These are phyloP conservation scores for Chaetomium sp. DNA, from an alignment of 2,329 filamentous ascomycete species.

Conservation along the genomic window DNA sequence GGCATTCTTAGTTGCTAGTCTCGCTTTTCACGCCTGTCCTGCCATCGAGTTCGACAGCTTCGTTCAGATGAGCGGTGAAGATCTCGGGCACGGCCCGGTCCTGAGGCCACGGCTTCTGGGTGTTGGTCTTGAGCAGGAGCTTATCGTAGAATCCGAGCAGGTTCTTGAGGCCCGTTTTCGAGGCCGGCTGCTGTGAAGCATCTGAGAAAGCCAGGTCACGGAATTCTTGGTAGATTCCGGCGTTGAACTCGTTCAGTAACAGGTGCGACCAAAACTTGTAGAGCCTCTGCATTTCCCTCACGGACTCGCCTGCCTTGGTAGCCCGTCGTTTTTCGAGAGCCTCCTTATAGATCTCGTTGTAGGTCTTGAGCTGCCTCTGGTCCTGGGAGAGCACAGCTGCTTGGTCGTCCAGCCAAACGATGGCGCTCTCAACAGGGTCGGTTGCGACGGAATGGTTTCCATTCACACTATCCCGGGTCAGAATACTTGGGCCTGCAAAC, in stretches of 20 bases:
- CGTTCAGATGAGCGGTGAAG: constrained; percentile 25
- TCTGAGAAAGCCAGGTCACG: constrained; percentile 61
- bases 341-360: constrained; percentile 33
- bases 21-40: constrained; percentile 3
- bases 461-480: constrained; percentile 8
- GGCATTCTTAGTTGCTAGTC: constrained; percentile 1
- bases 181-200: constrained; percentile 38
- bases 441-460: constrained; percentile 1
- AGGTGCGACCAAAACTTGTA: constrained; percentile 73
- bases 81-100: constrained; percentile 25
- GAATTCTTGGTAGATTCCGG: constrained; percentile 70
- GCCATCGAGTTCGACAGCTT: constrained; percentile 22
- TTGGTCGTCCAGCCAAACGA: constrained; percentile 19
- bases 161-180: constrained; percentile 51
- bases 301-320: constrained; percentile 32
- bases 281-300: constrained; percentile 56
- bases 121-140: constrained; percentile 23
- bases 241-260: constrained; percentile 66
- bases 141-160: constrained; percentile 58
- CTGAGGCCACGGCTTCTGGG: constrained; percentile 22
- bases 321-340: constrained; percentile 34
- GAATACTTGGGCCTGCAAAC: background rate
- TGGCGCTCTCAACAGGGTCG: constrained; percentile 1
- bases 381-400: constrained; percentile 9
- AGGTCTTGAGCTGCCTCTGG: constrained; percentile 20